Base-by-base conservation (phyloP, 2,329 filamentous ascomycete genomes). In the Fusarium metavorans region DNA sequence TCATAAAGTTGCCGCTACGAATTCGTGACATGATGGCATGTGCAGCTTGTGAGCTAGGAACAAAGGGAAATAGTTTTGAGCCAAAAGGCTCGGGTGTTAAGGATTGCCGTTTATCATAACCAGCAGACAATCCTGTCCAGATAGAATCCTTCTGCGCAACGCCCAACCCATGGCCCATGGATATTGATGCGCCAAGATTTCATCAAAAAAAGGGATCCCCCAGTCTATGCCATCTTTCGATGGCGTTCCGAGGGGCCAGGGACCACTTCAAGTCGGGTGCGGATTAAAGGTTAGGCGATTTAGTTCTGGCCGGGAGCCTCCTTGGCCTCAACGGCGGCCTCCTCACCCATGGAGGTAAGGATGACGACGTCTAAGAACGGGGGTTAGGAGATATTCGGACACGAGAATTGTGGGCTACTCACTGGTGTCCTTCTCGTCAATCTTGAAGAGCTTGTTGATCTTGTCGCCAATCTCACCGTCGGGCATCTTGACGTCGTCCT, bases 291-390 rank as follows among this genome's bases (percentile, higher is more conserved):
- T 66, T 62, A 72, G 62, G 56, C 67, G 48, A 60, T 74, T 80
- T 81, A 82, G 67, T 70, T 66, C 71, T 77, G 74, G 71, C 79
- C 79, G 85, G 94, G 92, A 85, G 94, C 94, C 88, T 98, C 95
- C 92, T 98, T 98, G 87, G 92, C 93, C 84, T 98, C 95, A 84
- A 98, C 93, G 82, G 92, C 93, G 81, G 90, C 87, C 90, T 98
- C 94, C 88, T 99, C 96, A 83, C 94, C 94, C 97, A 99, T 99
- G 84, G 97, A 92, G 81, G 94, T 94, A 84, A 97, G 93, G 84
- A 99, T 92, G 81, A 96, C 93, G 81, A 98, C 93, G 87, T 95
- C 95, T 98, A 75, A 35, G n/a, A 64, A 11, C 32, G 13, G 6
- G 54, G 7, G 57, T 78, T 62, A 79, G 71, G 11, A 6, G 23